phyloP scores from a whole-genome alignment of 2,329 filamentous ascomycete species.

The Endoconidiophora polonica region DNA sequence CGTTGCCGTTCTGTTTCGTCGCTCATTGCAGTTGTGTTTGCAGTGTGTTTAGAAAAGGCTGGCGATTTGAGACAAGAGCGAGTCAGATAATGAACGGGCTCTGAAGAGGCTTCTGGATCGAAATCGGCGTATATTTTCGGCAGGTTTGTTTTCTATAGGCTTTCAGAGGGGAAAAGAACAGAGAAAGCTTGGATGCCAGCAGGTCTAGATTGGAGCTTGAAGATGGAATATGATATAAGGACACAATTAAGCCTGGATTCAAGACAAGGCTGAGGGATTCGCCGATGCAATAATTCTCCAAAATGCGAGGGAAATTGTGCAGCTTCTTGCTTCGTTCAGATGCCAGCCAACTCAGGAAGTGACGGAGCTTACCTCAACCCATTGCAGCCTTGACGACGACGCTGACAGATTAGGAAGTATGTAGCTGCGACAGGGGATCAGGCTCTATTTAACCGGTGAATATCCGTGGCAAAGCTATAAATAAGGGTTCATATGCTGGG shows the following conservation, averaged over 20 bases:
- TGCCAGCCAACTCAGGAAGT: background rate
- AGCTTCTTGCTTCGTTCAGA: background rate
- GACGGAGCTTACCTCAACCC: slow-evolving; percentile 12
- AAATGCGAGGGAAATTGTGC: background rate
- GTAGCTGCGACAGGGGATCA: background rate
- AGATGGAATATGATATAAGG: background rate
- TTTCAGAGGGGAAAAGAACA: no score
- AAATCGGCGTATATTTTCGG: no score
- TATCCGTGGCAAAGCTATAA: background rate
- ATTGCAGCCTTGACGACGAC: slow-evolving; percentile 12
- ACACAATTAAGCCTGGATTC: background rate
- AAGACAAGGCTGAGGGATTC: background rate
- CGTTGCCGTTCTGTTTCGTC: slow-evolving; percentile 44
- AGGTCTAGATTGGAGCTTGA: no score
- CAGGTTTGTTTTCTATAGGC: background rate
- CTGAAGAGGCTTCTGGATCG: background rate
- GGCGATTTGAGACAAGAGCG: background rate
- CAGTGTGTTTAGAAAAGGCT: background rate
- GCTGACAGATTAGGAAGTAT: background rate
- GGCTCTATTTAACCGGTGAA: background rate
- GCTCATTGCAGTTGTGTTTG: slow-evolving; percentile 1
- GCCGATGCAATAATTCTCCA: background rate
- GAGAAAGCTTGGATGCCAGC: no score
- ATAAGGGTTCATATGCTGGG: background rate
- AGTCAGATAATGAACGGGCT: background rate